Evolutionary conservation across 2,329 filamentous ascomycete species (phyloP).

Genomic region (Trichophaea hybrida): DNA sequence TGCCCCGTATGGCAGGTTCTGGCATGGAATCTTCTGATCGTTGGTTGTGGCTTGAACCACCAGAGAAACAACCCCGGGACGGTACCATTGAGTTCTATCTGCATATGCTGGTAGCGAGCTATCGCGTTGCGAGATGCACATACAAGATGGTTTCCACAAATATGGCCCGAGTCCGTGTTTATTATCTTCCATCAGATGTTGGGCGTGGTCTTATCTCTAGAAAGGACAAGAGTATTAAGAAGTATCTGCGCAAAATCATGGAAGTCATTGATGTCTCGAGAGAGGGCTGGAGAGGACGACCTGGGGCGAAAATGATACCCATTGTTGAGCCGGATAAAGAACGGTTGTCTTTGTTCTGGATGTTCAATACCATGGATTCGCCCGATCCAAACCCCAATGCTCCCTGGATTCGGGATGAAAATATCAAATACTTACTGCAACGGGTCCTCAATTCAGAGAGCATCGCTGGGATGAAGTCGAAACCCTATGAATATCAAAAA

Average conservation of each 20-base stretch:
- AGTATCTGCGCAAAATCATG: slow-evolving; percentile 38
- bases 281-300: slow-evolving; percentile 41
- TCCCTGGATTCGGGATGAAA: slow-evolving; percentile 35
- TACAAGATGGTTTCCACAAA: slow-evolving; percentile 12
- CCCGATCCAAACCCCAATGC: slow-evolving; percentile 43
- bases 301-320: slow-evolving; percentile 28
- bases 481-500: slow-evolving; percentile 63
- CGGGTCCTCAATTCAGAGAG: slow-evolving; percentile 37
- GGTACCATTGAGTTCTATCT: slow-evolving; percentile 12
- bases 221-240: slow-evolving; percentile 34
- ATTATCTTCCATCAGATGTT: slow-evolving; percentile 52
- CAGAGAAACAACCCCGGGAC: slow-evolving; percentile 1
- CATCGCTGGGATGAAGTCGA: slow-evolving; percentile 44
- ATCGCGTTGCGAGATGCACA: slow-evolving; percentile 14
- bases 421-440: slow-evolving; percentile 41
- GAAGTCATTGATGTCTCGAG: slow-evolving; percentile 42
- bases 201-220: slow-evolving; percentile 41
- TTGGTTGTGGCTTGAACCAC: slow-evolving; percentile 20
- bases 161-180: slow-evolving; percentile 37
- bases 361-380: slow-evolving; percentile 61
- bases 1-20: slow-evolving; percentile 12
- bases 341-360: slow-evolving; percentile 45
- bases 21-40: slow-evolving; percentile 19
- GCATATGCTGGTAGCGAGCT: not conserved
- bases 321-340: slow-evolving; percentile 27